Base-by-base conservation (phyloP, 108 stramenopile species). In the Fragilaria crotonensis region DNA sequence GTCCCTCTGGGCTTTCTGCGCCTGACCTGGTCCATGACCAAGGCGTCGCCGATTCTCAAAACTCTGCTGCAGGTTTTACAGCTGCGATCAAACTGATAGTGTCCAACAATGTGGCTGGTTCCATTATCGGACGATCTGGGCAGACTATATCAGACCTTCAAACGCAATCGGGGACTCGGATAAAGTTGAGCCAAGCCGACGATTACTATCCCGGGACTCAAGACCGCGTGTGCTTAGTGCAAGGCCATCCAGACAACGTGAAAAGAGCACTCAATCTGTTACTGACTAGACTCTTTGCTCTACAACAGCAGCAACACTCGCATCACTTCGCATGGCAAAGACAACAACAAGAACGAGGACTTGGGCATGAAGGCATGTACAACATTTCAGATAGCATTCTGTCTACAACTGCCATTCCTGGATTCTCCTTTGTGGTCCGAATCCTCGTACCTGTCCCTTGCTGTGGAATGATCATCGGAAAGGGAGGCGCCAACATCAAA, bases 381-480 rank as follows among this genome's bases (percentile, higher is more conserved):
- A 28, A 52, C 27, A 18, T 23, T 26, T 52, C 51, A 3, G 27
- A 27, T 52, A 17, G 41, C 41, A 44, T 9, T 44, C 14, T 14
- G 9, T 17, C 9, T 9, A 9, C 17, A 14, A 44, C 41, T 17
- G 51, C 26, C 23, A 22, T 26, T 5, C 23, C 51, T 5, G 18
- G 25, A 2, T 25, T 52, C 23, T n/a, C 51, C 23, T 90, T 87
- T 59, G 74, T 78, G 26, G 79, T 85, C 17, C 78, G 85, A 62
- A 45, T 90, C 21, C 72, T 90, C n/a, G 71, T 90, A 23, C 89
- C 89, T 17, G 65, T 71, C 18, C 66, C 85, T 30, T 74, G 73
- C 49, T 87, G 89, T 67, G 89, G 89, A 2, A 90, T 87, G 85
- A 74, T 90, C 5, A 90, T 90, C 30, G 89, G 89, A 20, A 85